Base-by-base conservation (phyloP, 192 early-diverging fungal species). In the Linnemannia hyalina region DNA sequence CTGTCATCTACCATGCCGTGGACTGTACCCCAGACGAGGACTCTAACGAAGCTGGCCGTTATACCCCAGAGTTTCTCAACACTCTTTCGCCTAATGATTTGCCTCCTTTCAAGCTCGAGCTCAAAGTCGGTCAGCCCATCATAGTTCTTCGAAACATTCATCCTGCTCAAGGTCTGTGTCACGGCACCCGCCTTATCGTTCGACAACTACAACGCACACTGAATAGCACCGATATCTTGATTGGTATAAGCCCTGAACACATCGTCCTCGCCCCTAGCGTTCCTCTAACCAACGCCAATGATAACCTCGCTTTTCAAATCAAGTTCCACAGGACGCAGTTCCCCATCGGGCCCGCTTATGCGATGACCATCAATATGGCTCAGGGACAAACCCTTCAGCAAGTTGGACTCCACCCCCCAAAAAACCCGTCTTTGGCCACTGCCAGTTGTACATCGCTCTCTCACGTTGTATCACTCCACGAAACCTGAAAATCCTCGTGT, bases 341-440 rank as follows among this genome's bases (percentile, higher is more conserved):
- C 29, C 79, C 73, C 3, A n/a, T 83, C 23, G 38, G 57, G 18
- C 79, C 54, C 29, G 80, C 76, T 1, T 83, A 63, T 70, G 80
- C 71, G 0, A 75, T 81, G 73, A 88, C 82, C 1, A 79, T 84
- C 5, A 84, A 82, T 23, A 88, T 84, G 49, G 5, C 72, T 13
- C 88, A 81, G 42, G 82, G 80, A 32, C 75, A 76, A 26, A 74
- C 71, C 1, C 41, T 83, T 18, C 55, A 77, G 4, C 23, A 40
- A 40, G 70, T 77, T 35, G 71, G 81, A 22, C 13, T 83, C 10
- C 68, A 77, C 44, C 42, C 74, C 20, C 76, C 76, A 11, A 13
- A 38, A 9, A n/a, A n/a, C 40, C 49, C 38, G 78, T 73, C 55
- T 78, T 87, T 70, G 49, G 38, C 18, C 84, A 87, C 55, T 79